Evolutionary conservation across 495 filamentous ascomycete species (phyloP).

Genomic region (Venustampulla echinocandica): DNA sequence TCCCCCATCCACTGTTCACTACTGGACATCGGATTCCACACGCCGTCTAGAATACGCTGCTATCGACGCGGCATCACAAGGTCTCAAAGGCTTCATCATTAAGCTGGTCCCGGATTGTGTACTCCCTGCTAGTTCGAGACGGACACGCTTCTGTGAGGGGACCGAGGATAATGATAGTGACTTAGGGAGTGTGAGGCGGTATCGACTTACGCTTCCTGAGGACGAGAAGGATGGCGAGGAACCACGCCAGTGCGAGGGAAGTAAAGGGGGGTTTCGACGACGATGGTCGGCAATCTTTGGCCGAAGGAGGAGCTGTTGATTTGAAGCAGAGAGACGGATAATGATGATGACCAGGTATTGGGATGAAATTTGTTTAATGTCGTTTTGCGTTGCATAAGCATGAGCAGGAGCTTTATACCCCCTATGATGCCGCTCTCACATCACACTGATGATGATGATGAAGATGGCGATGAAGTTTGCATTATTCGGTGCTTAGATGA

Average conservation of each 20-base stretch:
- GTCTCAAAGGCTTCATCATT: conserved; percentile 45
- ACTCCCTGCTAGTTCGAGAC: conserved; percentile 34
- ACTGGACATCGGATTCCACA: conserved; percentile 48
- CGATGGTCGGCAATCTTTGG: background rate
- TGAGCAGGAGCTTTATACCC: background rate
- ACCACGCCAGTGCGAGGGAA: too few species aligned
- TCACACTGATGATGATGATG: too few species aligned
- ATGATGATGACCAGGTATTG: too few species aligned
- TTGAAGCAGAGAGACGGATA: background rate
- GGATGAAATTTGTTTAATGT: too few species aligned
- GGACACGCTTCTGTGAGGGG: conserved; percentile 41
- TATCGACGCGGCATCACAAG: conserved; percentile 45
- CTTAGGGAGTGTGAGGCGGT: conserved; percentile 44
- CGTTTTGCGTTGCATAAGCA: background rate
- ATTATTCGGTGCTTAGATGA: too few species aligned
- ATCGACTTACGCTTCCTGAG: conserved; percentile 40
- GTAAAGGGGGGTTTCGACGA: conserved; percentile 1
- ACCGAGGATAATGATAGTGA: conserved; percentile 37
- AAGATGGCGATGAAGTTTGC: too few species aligned
- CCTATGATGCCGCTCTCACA: too few species aligned
- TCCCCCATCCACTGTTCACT: conserved; percentile 46
- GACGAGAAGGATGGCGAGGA: too few species aligned
- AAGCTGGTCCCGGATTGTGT: conserved; percentile 47
- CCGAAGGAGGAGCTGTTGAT: background rate
- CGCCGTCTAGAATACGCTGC: conserved; percentile 48